Percentiles rank a stretch among this genome's conserved stretches.
Evolutionary conservation across 768 basidiomycete genomes (phyloP).

Genomic region (Tulasnella calospora): DNA sequence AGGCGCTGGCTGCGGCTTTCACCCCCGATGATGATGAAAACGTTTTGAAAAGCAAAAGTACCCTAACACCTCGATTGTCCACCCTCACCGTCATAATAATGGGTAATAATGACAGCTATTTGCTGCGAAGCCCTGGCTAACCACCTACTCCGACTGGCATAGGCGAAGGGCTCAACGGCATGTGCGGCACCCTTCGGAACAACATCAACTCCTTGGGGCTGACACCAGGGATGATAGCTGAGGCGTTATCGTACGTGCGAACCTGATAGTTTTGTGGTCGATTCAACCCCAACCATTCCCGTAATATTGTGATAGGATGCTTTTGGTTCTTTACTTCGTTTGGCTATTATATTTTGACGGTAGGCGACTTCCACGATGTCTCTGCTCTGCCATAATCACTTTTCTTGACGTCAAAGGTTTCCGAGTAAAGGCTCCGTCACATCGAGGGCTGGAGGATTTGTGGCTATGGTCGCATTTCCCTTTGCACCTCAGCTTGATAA

Average conservation of each 20-base stretch:
- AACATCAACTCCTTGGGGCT: not conserved
- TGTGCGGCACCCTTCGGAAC: not conserved
- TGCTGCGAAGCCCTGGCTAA: not conserved
- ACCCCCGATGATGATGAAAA: not conserved
- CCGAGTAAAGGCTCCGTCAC: not conserved
- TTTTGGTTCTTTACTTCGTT: not conserved
- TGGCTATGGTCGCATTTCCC: not conserved
- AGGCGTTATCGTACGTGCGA: not conserved
- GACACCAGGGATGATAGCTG: not conserved
- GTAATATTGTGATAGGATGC: not conserved
- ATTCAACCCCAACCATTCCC: not conserved
- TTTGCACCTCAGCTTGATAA: not conserved
- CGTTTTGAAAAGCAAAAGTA: not conserved
- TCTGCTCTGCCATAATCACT: not conserved
- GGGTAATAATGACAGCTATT: not conserved
- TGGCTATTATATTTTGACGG: not conserved
- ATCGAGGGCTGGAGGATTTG: not conserved
- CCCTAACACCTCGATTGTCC: not conserved
- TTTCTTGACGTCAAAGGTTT: not conserved
- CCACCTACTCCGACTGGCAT: too few species aligned
- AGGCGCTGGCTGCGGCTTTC: not conserved
- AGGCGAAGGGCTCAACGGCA: not conserved
- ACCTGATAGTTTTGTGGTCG: not conserved
- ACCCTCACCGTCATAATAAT: not conserved
- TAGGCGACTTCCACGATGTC: not conserved